phyloP scores from a whole-genome alignment of 345 rosid species.

The Heritiera fomes region DNA sequence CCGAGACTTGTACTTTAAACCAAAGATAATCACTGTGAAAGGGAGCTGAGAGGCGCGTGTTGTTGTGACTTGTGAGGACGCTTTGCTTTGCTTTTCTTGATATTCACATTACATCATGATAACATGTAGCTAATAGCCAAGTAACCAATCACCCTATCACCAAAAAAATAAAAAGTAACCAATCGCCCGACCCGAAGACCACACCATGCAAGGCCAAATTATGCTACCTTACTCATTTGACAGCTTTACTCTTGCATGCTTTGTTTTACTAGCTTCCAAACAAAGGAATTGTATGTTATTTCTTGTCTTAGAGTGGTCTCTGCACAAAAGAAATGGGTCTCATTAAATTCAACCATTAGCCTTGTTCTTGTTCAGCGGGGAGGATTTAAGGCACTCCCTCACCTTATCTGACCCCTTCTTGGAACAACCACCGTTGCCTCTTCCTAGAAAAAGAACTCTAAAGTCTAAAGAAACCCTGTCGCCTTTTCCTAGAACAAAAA shows the following conservation, averaged over 20 bases:
- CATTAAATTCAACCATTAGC: slow-evolving; percentile 9
- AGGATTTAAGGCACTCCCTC: slow-evolving; percentile 10
- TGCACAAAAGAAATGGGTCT: slow-evolving; percentile 7
- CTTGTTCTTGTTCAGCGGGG: neutral
- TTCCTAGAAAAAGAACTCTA: slow-evolving; percentile 18
- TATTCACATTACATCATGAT: neutral
- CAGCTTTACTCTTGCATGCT: neutral
- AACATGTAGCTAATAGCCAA: slow-evolving; percentile 15
- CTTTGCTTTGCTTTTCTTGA: neutral
- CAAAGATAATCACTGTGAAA: neutral
- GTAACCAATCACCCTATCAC: neutral
- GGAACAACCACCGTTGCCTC: slow-evolving; percentile 34
- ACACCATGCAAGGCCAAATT: slow-evolving; percentile 11
- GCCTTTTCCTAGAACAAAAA: no score
- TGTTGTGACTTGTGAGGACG: neutral
- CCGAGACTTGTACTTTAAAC: no score
- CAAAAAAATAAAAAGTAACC: no score
- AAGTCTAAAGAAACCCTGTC: neutral
- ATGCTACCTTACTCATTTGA: slow-evolving; percentile 22
- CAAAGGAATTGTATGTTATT: neutral
- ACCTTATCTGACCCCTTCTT: slow-evolving; percentile 34
- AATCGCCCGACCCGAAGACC: neutral
- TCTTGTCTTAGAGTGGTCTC: neutral
- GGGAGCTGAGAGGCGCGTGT: neutral
- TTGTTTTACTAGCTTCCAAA: neutral